Percentiles rank a stretch among this genome's conserved stretches.
These are phyloP conservation scores for Leccinum proximum DNA, from an alignment of 1,284 basidiomycete species.

Conservation along the genomic window DNA sequence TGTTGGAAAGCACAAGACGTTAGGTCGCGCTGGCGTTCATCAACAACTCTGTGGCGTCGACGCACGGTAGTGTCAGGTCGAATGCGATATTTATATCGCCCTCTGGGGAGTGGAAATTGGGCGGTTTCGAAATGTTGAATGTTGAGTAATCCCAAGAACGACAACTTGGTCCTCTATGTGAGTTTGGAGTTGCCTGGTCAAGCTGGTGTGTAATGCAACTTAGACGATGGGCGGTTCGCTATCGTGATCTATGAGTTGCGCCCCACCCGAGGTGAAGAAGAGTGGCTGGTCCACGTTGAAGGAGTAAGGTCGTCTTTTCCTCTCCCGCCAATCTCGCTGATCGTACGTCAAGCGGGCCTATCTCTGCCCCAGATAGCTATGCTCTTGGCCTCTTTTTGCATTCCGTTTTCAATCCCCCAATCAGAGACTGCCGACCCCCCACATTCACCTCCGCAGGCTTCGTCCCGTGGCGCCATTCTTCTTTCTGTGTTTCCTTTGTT, in stretches of 20 bases:
- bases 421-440: conserved; percentile 69
- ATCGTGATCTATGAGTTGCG: conserved; percentile 55
- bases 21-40: conserved; percentile 91
- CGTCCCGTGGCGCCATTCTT: conserved; percentile 81
- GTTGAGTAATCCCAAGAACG: conserved; percentile 78
- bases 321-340: conserved; percentile 6
- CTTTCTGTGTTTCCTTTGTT: conserved; percentile 73
- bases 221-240: conserved; percentile 72
- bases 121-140: conserved; percentile 79
- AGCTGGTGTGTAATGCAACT: conserved; percentile 13
- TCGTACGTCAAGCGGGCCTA: conserved; percentile 51
- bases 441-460: conserved; percentile 68
- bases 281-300: conserved; percentile 82
- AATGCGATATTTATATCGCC: conserved; percentile 87
- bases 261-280: conserved; percentile 91
- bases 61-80: conserved; percentile 84
- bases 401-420: conserved; percentile 82
- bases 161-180: conserved; percentile 78
- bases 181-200: conserved; percentile 28
- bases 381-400: conserved; percentile 85
- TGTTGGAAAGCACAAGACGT: conserved; percentile 10
- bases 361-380: conserved; percentile 80
- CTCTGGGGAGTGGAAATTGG: conserved; percentile 96
- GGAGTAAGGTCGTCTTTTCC: conserved; percentile 53
- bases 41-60: conserved; percentile 82